Evolutionary conservation across 345 rosid genomes (phyloP).

Genomic region (Cardiospermum halicacabum): DNA sequence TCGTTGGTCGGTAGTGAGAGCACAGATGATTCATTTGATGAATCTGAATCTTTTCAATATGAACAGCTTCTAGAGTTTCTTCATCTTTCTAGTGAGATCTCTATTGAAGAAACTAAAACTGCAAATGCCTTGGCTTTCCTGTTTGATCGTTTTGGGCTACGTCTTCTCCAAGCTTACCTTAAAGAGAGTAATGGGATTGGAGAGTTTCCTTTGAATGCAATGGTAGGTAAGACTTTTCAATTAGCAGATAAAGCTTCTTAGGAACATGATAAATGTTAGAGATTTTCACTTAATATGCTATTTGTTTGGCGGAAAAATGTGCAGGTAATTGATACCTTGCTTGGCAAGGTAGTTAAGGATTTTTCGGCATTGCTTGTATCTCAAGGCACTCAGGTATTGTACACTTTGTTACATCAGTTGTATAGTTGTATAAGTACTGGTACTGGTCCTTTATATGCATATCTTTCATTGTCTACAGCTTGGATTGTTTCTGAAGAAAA

Average conservation of each 20-base stretch:
- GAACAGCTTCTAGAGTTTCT: constrained; percentile 85
- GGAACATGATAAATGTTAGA: too few species aligned
- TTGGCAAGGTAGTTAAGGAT: constrained; percentile 78
- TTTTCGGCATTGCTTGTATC: constrained; percentile 83
- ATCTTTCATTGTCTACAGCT: constrained; percentile 31
- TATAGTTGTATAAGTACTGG: neutral
- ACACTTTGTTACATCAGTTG: neutral
- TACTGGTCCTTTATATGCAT: neutral
- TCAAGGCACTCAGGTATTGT: constrained; percentile 79
- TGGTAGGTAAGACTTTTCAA: constrained; percentile 68
- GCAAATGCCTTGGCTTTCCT: constrained; percentile 71
- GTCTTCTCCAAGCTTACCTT: constrained; percentile 79
- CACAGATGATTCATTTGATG: constrained; percentile 80
- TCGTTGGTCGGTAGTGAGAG: constrained; percentile 70
- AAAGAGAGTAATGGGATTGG: constrained; percentile 57
- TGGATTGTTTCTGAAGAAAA: constrained; percentile 65
- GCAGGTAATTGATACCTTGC: constrained; percentile 79
- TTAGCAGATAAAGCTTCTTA: neutral
- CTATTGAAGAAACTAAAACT: constrained; percentile 72
- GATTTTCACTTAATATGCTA: neutral
- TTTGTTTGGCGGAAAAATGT: constrained; percentile 8
- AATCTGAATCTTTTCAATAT: constrained; percentile 80
- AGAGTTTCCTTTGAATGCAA: constrained; percentile 81
- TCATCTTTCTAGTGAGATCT: constrained; percentile 72
- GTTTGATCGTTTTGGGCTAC: constrained; percentile 77